A percentile compares a stretch with the other conserved stretches of the same genome.
Conservation (phyloP, 176 grass and related monocot genomes). For the Ensete ventricosum region DNA sequence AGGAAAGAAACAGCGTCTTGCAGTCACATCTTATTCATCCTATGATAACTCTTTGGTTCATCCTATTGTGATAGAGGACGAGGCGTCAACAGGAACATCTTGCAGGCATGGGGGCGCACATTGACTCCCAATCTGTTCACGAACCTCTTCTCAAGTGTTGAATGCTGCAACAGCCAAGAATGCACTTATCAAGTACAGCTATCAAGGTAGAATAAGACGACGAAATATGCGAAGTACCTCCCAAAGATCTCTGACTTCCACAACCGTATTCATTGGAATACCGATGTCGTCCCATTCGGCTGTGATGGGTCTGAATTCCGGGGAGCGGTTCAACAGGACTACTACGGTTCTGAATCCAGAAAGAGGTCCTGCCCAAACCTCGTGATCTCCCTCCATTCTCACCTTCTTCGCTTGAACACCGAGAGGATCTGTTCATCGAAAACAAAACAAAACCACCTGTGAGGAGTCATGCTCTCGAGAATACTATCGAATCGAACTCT, state of each 20-base stretch:
- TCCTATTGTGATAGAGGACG: no score
- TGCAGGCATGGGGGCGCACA: conserved; percentile 43
- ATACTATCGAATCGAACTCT: not conserved
- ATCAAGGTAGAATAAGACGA: not conserved
- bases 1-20: no score
- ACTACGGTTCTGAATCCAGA: conserved; percentile 38
- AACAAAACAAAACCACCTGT: not conserved
- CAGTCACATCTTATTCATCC: no score
- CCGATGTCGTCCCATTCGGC: conserved; percentile 47
- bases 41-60: no score
- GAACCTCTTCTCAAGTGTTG: conserved; percentile 33
- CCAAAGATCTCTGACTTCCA: conserved; percentile 60
- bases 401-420: conserved; percentile 90
- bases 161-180: conserved; percentile 26
- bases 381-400: conserved; percentile 66
- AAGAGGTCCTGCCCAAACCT: conserved; percentile 57
- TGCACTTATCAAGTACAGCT: no score
- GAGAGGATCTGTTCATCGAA: conserved; percentile 40
- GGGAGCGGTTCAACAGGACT: conserved; percentile 46
- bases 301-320: conserved; percentile 2
- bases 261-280: conserved; percentile 24
- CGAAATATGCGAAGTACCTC: conserved; percentile 26
- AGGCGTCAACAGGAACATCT: conserved; percentile 63
- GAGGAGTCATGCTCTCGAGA: no score
- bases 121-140: conserved; percentile 43